Conservation (phyloP, 352 stramenopile species). For the Phytopythium litorale region DNA sequence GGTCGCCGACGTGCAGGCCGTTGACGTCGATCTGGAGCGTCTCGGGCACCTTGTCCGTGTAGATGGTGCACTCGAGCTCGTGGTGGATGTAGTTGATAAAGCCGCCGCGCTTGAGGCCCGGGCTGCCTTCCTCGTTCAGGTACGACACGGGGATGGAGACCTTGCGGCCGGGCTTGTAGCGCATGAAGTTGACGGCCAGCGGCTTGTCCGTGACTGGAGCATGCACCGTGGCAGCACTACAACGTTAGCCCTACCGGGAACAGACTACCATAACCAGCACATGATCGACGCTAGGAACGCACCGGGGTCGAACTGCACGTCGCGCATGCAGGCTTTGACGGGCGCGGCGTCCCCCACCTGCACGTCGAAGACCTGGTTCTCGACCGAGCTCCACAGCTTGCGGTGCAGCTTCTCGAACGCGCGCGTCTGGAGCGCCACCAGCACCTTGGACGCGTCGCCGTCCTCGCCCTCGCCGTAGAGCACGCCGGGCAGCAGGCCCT, state of each 20-base stretch:
- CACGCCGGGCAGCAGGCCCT: constrained; percentile 74
- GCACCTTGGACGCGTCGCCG: constrained; percentile 62
- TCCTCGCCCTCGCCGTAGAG: constrained; percentile 80
- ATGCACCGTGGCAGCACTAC: not conserved
- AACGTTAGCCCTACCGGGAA: not conserved
- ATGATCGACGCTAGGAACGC: constrained; percentile 3
- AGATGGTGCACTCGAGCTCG: constrained; percentile 76
- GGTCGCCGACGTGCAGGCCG: constrained; percentile 82
- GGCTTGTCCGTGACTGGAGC: constrained; percentile 67
- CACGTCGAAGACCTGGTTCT: constrained; percentile 87
- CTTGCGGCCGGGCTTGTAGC: constrained; percentile 89
- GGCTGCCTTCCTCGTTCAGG: constrained; percentile 92
- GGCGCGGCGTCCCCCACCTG: constrained; percentile 54
- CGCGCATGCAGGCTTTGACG: constrained; percentile 84
- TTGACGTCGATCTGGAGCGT: constrained; percentile 85
- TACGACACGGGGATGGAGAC: constrained; percentile 91
- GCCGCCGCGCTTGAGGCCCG: constrained; percentile 92
- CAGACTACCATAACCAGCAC: no score
- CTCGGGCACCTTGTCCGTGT: constrained; percentile 66
- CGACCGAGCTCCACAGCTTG: constrained; percentile 83
- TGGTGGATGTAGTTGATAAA: constrained; percentile 92
- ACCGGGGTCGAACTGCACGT: constrained; percentile 81
- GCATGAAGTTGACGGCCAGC: constrained; percentile 89
- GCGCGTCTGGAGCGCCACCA: constrained; percentile 70
- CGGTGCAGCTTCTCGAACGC: constrained; percentile 80